A percentile compares a stretch with the other conserved stretches of the same genome.
Evolutionary conservation across 2,329 filamentous ascomycete species (phyloP).

Genomic region (Elsinoe batatas): DNA sequence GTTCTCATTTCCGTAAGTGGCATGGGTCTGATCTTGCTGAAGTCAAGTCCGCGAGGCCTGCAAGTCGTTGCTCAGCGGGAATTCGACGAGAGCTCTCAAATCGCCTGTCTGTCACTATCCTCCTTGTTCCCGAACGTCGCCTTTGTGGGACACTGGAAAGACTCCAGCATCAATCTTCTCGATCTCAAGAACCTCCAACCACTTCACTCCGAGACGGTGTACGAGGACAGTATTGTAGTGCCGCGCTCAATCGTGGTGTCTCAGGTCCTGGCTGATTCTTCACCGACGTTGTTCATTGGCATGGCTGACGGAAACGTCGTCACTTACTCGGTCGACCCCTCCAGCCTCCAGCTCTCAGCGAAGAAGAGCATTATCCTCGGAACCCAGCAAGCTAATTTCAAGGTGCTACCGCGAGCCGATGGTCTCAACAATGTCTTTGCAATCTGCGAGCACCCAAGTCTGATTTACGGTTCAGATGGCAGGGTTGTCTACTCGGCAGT

Average conservation of each 20-base stretch:
- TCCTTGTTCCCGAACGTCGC: constrained; percentile 54
- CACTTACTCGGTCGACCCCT: constrained; percentile 61
- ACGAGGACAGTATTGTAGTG: constrained; percentile 61
- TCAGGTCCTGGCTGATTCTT: constrained; percentile 57
- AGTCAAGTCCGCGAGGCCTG: constrained; percentile 48
- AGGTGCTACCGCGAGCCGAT: constrained; percentile 59
- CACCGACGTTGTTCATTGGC: constrained; percentile 73
- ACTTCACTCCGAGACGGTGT: constrained; percentile 51
- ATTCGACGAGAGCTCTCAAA: constrained; percentile 59
- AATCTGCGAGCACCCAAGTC: constrained; percentile 83
- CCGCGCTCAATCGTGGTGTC: constrained; percentile 74
- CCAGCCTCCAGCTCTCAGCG: constrained; percentile 54
- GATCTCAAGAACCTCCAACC: constrained; percentile 56
- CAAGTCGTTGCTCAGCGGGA: constrained; percentile 49
- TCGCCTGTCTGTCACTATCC: constrained; percentile 75
- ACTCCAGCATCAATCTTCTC: constrained; percentile 68
- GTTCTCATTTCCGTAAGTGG: constrained; percentile 69
- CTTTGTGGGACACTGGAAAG: constrained; percentile 79
- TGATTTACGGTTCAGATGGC: constrained; percentile 84
- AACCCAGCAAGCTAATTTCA: constrained; percentile 72
- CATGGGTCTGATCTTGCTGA: constrained; percentile 58
- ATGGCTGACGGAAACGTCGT: constrained; percentile 89
- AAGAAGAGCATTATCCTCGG: constrained; percentile 78
- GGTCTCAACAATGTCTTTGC: constrained; percentile 75
- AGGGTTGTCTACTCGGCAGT: constrained; percentile 88